These are phyloP conservation scores for Trichoderma pleuroti DNA, from an alignment of 2,329 filamentous ascomycete genomes.

Conservation along the genomic window DNA sequence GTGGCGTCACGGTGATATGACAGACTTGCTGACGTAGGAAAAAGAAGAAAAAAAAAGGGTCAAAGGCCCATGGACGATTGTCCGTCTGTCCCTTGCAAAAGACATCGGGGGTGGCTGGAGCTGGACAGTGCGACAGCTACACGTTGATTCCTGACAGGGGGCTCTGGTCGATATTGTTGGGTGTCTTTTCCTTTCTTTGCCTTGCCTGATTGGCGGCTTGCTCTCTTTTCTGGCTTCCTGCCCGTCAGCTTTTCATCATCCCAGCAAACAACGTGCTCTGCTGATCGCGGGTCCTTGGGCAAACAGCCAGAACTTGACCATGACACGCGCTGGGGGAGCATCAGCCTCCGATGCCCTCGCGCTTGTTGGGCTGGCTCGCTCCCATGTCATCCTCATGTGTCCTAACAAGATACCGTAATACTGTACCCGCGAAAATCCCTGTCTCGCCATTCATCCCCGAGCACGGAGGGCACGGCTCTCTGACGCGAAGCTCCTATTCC, in stretches of 20 bases:
- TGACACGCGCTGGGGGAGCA: not conserved
- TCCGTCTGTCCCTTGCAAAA: not conserved
- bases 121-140: constrained; percentile 2
- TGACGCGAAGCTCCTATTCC: constrained; percentile 8
- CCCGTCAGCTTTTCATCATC: not conserved
- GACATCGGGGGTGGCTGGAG: not conserved
- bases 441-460: not conserved
- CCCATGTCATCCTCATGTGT: not conserved
- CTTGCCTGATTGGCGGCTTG: not conserved
- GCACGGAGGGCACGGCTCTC: not conserved
- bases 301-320: not conserved
- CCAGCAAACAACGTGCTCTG: constrained; percentile 5
- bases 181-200: not conserved
- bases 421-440: not conserved
- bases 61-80: not conserved
- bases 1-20: not conserved
- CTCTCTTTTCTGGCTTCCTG: not conserved
- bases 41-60: not conserved
- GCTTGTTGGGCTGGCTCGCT: not conserved
- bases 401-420: not conserved
- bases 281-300: not conserved
- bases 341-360: not conserved
- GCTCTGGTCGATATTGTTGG: not conserved
- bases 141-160: not conserved
- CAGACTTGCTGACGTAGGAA: not conserved